Evolutionary conservation across 257 asterid genomes (phyloP), one percentile per base, ranked within the genome.

Genomic region (Asclepias syriaca): DNA sequence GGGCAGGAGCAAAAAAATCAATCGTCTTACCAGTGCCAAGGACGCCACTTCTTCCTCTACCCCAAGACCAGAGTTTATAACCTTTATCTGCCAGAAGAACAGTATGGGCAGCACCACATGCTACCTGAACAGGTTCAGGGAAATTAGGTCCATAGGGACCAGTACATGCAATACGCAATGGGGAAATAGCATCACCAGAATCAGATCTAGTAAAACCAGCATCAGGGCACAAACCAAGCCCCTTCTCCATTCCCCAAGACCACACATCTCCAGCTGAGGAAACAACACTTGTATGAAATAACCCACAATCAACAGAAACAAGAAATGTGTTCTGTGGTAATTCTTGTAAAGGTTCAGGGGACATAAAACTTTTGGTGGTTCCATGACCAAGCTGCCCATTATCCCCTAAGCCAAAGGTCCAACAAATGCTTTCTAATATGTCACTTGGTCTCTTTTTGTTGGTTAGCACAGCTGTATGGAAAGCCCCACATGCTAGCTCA

Each of bases 211-310:
- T 77, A 75, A 85, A 89, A 80, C 90, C 84, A 71, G 96, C 89
- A 77, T 87, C 96, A 10, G 98, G 97, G 71, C 96, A 90, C 59
- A 93, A 75, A 56, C 98, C 97, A 32, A 90, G 87, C 69, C 98
- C 98, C 77, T 85, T 89, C 84, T 89, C 96, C 98, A 93, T 93
- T 65, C 98, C 98, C 97, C 98, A 93, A 45, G 96, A 90, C 97
- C 97, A 93, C 37, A 90, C 88, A 50, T 90, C 92, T 32, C 97
- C 97, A 37, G 82, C 85, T 54, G 98, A 90, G 0, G 97, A 86
- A 67, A 86, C 93, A 19, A 85, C 84, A 37, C 97, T 89, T 29
- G 97, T 89, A 82, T 90, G 96, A 74, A 90, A 93, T 57, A 93
- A 84, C 39, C 98, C 98, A 63, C 98, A 93, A 75, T 82, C 92